A percentile compares a stretch with the other conserved stretches of the same genome.
Conservation (phyloP, 192 early-diverging fungal species). For the Coemansia sp. region DNA sequence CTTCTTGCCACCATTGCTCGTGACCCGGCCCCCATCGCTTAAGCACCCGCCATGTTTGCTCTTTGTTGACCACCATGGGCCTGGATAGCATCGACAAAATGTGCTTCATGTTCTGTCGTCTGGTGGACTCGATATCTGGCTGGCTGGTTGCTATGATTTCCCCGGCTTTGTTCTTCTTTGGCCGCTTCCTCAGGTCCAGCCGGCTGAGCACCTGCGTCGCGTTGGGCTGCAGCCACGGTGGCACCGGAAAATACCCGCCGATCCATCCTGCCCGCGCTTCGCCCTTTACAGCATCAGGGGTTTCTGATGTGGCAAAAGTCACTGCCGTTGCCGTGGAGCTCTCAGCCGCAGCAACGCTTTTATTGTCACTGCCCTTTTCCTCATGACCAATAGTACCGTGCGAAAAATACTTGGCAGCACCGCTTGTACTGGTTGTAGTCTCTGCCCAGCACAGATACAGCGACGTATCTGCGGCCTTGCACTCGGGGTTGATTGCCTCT, state of each 20-base stretch:
- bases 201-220: constrained; percentile 44
- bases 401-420: constrained; percentile 24
- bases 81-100: constrained; percentile 28
- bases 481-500: constrained; percentile 16
- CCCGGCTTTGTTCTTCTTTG: background rate
- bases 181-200: constrained; percentile 18
- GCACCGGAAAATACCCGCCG: constrained; percentile 41
- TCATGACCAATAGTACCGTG: constrained; percentile 13
- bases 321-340: constrained; percentile 1
- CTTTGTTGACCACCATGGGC: constrained; percentile 23
- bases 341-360: background rate
- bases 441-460: constrained; percentile 51
- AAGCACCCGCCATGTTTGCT: constrained; percentile 19
- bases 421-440: constrained; percentile 13
- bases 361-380: background rate
- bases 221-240: constrained; percentile 53
- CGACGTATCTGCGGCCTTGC: constrained; percentile 16
- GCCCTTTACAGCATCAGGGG: background rate
- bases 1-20: constrained; percentile 42
- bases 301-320: background rate
- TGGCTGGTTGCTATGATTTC: constrained; percentile 4
- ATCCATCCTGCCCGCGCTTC: constrained; percentile 10
- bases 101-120: constrained; percentile 25
- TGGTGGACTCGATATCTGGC: constrained; percentile 19
- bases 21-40: constrained; percentile 34